phyloP scores from a whole-genome alignment of 2,329 filamentous ascomycete species.

The Neofusicoccum ribis region DNA sequence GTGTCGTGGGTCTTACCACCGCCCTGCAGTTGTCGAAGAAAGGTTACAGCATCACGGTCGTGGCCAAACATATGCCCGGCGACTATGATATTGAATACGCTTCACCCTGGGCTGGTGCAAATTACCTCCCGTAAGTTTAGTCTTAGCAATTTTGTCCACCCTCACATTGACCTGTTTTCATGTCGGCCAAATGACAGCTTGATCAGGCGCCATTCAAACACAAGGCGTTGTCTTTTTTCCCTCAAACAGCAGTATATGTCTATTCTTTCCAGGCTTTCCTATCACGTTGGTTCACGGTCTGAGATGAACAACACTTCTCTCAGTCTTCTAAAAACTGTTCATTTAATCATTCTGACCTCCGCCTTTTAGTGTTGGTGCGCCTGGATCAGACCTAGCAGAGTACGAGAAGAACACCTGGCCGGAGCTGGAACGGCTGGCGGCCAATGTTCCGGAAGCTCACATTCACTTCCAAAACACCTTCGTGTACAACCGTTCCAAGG shows the following conservation, averaged over 20 bases:
- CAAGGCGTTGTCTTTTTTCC: no score
- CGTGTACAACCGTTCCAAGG: conserved; percentile 64
- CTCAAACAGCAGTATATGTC: no score
- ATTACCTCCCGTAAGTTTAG: conserved; percentile 59
- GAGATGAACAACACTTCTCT: no score
- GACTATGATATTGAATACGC: conserved; percentile 91
- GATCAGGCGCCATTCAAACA: no score
- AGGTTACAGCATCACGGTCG: conserved; percentile 64
- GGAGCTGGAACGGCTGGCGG: conserved; percentile 45
- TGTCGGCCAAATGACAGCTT: no score
- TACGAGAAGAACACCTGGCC: conserved; percentile 49
- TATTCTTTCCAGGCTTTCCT: no score
- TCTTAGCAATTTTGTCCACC: background rate
- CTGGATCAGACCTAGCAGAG: conserved; percentile 39
- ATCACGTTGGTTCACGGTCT: no score
- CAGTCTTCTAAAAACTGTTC: background rate
- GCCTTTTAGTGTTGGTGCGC: conserved; percentile 38
- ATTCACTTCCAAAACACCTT: conserved; percentile 71
- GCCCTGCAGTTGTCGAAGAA: conserved; percentile 62
- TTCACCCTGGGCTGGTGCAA: conserved; percentile 85
- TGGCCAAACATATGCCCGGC: conserved; percentile 89
- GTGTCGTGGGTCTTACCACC: conserved; percentile 66
- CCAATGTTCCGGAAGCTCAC: conserved; percentile 72
- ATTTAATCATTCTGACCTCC: background rate
- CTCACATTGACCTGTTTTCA: background rate